Base-by-base conservation (phyloP, 169 alveolate species). In the Cryptosporidium sp. region DNA sequence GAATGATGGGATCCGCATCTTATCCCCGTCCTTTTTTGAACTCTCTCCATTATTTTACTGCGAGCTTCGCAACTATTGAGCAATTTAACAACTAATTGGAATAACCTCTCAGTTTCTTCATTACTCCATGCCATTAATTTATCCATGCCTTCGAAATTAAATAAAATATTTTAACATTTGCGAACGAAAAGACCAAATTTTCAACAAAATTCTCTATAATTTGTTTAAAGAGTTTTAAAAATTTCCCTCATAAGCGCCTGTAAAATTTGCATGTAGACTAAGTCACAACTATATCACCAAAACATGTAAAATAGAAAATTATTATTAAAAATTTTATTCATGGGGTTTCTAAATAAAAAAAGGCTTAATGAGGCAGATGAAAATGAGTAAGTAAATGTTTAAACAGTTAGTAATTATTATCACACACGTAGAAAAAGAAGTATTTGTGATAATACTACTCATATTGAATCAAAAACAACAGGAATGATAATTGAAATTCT, bases 241-340 rank as follows among this genome's bases (percentile, higher is more conserved):
- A 26, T 55, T 55, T 65, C 71, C 71, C 71, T 37, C 71, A 65
- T 31, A 14, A 37, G 71, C 71, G 71, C 71, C 67, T 23, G 8
- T 55, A 55, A 5, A 12, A 21, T 9, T 41, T 65, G 71, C 71
- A 65, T 65, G 71, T 33, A 18, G 26, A 33, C 71, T 29, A 10
- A 65, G 5, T 65, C 16, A 23, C 71, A 33, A 37, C n/a, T 65
- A 7, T 26, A 16, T 31, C 21, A 39, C 21, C 45, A 61, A 18
- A 65, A 37, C 71, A 65, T 65, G 71, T 39, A 31, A 33, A 65
- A 55, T 55, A 12, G 35, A 26, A 55, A 23, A 23, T 55, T 55
- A 12, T 16, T n/a, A 55, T 26, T 3, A 21, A n/a, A 5, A 55
- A 55, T 26, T n/a, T 55, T n/a, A 55, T 26, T n/a, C 1, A 55